phyloP scores from a whole-genome alignment of 371 early-diverging fungal species.

The Circinella umbellata region DNA sequence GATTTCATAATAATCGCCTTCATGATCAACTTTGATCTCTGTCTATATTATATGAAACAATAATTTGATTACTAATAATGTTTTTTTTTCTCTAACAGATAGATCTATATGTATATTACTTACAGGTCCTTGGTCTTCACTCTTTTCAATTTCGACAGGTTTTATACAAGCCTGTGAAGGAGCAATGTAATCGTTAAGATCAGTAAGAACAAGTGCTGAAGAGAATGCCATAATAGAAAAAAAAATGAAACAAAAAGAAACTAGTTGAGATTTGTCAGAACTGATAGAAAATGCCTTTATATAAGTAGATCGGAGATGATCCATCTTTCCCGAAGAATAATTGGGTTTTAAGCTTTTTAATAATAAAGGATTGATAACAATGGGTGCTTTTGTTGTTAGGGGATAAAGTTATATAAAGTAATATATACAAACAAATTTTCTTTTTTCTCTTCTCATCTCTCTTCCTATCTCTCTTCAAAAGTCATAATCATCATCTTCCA shows the following conservation, averaged over 20 bases:
- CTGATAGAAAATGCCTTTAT: too few species aligned
- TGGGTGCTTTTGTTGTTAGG: too few species aligned
- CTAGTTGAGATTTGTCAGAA: neutral
- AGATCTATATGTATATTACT: conserved; percentile 18
- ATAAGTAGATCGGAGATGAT: too few species aligned
- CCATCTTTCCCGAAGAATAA: too few species aligned
- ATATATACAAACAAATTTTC: neutral
- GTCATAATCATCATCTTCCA: conserved; percentile 59
- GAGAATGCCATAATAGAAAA: conserved; percentile 68
- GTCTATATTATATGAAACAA: conserved; percentile 38
- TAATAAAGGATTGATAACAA: too few species aligned
- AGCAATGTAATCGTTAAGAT: conserved; percentile 95
- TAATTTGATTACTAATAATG: conserved; percentile 19
- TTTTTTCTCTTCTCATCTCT: neutral
- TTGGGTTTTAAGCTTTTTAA: too few species aligned
- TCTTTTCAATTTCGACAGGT: conserved; percentile 83
- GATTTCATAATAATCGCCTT: conserved; percentile 84
- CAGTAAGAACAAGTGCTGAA: conserved; percentile 80
- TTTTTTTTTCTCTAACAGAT: neutral
- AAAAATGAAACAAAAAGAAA: neutral
- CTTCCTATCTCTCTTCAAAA: conserved; percentile 24
- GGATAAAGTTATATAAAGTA: too few species aligned
- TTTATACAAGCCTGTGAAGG: conserved; percentile 96
- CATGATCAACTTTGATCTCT: conserved; percentile 69
- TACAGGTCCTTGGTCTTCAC: conserved; percentile 49